Base-by-base conservation (phyloP, 495 filamentous ascomycete genomes). In the Platismatia glauca region DNA sequence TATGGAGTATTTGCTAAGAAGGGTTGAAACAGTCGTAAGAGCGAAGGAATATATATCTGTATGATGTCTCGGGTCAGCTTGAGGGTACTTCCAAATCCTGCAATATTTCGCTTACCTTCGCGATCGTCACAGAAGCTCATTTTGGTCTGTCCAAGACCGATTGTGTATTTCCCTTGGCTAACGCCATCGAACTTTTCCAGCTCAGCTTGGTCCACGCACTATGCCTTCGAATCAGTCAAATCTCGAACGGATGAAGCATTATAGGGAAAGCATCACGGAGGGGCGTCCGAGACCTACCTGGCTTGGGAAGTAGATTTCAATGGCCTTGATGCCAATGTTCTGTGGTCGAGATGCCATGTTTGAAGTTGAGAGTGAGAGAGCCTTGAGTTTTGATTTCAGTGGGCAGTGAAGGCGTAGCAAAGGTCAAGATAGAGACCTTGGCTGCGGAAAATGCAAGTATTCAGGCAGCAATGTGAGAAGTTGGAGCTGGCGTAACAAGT, bases 61-160 rank as follows among this genome's bases (percentile, higher is more conserved):
- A 38, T 33, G 18, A 29, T 22, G 27, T 15, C 11, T 56, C n/a
- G 20, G 20, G 27, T 62, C 60, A 62, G 38, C 18, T 22, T 60
- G 60, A 61, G 37, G 27, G 44, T 63, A 59, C 34, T 33, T 38
- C 33, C 5, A 20, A 16, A 29, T 22, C 27, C 3, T 15, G 53
- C 20, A 31, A 22, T 12, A 13, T 50, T 18, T 13, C 9, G 16
- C 34, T 77, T 78, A 96, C 93, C 93, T 82, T 98, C 94, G 70
- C 91, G 84, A 76, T 98, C 94, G 81, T 98, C 94, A 74, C 95
- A 97, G 82, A 98, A 98, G 83, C 88, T 92, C 94, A 98, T 98
- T 79, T 94, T 96, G 67, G 93, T 97, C 86, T 97, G 94, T 69
- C 94, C 94, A 58, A 98, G 88, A 80, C 94, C 94, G 78, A 98